Evolutionary conservation across 192 early-diverging fungal genomes (phyloP), one percentile per base, ranked within the genome.

Genomic region (Entomortierella chlamydospora): DNA sequence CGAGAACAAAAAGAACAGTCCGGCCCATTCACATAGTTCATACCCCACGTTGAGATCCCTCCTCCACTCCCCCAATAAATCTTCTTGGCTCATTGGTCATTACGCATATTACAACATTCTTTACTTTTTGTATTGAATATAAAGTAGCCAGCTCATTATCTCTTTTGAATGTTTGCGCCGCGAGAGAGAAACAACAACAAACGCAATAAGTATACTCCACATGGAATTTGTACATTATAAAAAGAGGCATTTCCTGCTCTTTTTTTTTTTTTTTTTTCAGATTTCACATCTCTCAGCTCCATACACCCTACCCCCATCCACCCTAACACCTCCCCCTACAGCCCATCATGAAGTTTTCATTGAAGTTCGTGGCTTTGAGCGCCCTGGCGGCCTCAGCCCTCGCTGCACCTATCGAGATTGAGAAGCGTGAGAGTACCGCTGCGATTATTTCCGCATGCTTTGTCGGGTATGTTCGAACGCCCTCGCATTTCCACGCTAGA

Each of bases 401-500:
- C 28, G 76, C 63, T 49, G 76, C 76, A 26, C 76, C 76, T 28
- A 64, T 79, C 17, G 68, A 79, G 28, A 53, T 79, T 13, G 68
- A 79, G 28, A 69, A 69, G 57, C 76, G 76, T 13, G 76, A 64
- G 49, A 62, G 63, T 28, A 59, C 57, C 20, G 64, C 62, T 28
- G 76, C 64, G 28, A 61, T 68, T 12, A 70, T 79, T 20, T 55
- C 41, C n/a, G 63, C 76, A 2, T 79, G 76, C 61, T 79, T 79
- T 55, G 57, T 66, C 34, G 63, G 63, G 76, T 79, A 66, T 2
- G 34, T 26, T 37, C 26, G 33, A 28, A 30, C 42, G 26, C 28
- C 5, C 20, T 37, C 0, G 17, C 0, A 1, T 39, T 1, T 26
- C 28, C 2, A 8, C 34, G 25, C 39, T 30, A 51, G 53, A 3